Evolutionary conservation across 2,329 filamentous ascomycete genomes (phyloP).

Genomic region (Fusarium camptoceras): DNA sequence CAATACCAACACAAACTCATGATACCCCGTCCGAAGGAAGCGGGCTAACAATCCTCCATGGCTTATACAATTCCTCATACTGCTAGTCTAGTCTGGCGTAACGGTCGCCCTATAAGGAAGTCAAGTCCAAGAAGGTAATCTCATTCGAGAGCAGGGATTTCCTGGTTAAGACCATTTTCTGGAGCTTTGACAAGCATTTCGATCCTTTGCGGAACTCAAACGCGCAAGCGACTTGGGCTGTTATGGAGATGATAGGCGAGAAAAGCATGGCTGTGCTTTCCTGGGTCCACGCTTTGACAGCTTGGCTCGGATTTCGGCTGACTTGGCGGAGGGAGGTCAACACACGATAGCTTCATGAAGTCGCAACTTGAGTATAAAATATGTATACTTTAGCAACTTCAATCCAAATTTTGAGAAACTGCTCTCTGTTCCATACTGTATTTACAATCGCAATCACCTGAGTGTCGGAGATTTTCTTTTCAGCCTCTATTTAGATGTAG

Average conservation of each 20-base stretch:
- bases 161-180: not conserved
- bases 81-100: not conserved
- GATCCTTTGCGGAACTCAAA: not conserved
- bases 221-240: not conserved
- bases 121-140: not conserved
- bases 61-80: not conserved
- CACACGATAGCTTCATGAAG: not conserved
- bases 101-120: not conserved
- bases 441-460: too few species aligned
- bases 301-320: not conserved
- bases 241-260: not conserved
- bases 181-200: not conserved
- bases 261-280: not conserved
- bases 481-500: not conserved
- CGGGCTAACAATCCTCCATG: not conserved
- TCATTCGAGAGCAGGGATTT: not conserved
- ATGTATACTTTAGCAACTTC: not conserved
- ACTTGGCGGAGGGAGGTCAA: not conserved
- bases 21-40: not conserved
- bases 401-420: fast-evolving
- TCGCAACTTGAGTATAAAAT: not conserved
- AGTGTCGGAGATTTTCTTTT: not conserved
- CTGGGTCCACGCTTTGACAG: not conserved
- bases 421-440: not conserved
- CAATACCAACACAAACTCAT: not conserved